Base-by-base conservation (phyloP, 768 basidiomycete species). In the Agrocybe pediades region DNA sequence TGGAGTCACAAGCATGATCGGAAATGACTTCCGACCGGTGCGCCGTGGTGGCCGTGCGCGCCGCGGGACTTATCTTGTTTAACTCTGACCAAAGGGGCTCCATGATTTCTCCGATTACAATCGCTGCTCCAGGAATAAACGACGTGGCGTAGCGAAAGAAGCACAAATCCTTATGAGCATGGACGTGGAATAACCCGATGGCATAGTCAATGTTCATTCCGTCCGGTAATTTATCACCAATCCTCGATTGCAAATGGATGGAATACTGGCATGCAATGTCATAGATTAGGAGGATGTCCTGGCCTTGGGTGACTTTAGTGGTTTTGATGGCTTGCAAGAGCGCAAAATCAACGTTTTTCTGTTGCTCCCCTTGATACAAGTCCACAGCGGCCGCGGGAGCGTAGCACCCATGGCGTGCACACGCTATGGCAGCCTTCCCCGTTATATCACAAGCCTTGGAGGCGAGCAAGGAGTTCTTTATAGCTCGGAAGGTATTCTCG, bases 141-240 rank as follows among this genome's bases (percentile, higher is more conserved):
- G 51, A 41, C 0, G 58, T 30, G 3, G 62, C 54, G 57, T 53
- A 75, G 0, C 65, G 36, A 2, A 62, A 46, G 9, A 62, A 64
- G 41, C 71, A 72, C 25, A 68, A 23, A 0, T 62, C 51, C 7
- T 59, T 53, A 54, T 70, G 65, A 0, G 43, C 65, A 49, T 69
- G 68, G 0, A 70, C 57, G 44, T 70, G 65, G 51, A 66, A 69
- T 4, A 65, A 44, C 0, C 68, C 62, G 16, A 71, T 68, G 2
- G 57, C 64, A 0, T 30, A 45, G 0, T 58, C 46, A 4, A 70
- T 23, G 11, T 9, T 41, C 6, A 54, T 36, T 15, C 39, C 46
- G 1, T 13, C 3, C 0, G 53, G 40, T 19, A 54, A 26, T 2
- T 30, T 3, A 2, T 27, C 3, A 6, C 49, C 25, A 26, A 42